Evolutionary conservation across 768 basidiomycete species (phyloP), one percentile per base, ranked within the genome.

Genomic region (Lactarius tabidus): DNA sequence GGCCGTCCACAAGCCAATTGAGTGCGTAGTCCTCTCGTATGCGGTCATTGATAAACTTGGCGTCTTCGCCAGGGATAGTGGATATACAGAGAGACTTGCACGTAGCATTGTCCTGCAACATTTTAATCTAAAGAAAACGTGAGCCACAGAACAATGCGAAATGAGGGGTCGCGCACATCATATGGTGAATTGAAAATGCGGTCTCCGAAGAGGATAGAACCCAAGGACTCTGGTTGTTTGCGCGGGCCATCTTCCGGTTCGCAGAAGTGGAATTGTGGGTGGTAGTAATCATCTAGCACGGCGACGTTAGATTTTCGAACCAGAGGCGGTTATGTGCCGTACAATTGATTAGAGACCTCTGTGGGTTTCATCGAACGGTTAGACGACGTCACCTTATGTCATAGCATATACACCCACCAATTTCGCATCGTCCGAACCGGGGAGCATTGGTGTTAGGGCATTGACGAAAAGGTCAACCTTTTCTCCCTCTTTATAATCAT

Each of bases 321-420:
- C 38, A 28, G 33, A 18, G 26, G 55, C 14, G 41, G 23, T 38
- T 29, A 55, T 26, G 9, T 18, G 59, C 66, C 84, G 71, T 69
- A 94, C 93, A 93, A 72, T 93, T 93, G 59, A 95, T 91, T 70
- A 95, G 77, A 18, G 93, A 95, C 90, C 90, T 93, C 93, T 95
- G 63, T 41, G 9, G 31, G 38, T 28, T 52, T 45, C 28, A 45
- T 23, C 12, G n/a, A 29, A 55, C 20, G 18, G 60, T 54, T 48
- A 66, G 45, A 29, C 3, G 45, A 57, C 6, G 43, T 14, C 29
- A 31, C 23, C 51, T 43, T 53, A 36, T 20, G 56, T 45, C 26
- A 58, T 45, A 41, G 48, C 23, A 14, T 15, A 23, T 45, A 55
- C 39, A 77, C 87, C 68, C 71, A 92, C 91, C 74, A 93, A 80